Conservation (phyloP, 306 rosid genomes). For the Glycine soja region DNA sequence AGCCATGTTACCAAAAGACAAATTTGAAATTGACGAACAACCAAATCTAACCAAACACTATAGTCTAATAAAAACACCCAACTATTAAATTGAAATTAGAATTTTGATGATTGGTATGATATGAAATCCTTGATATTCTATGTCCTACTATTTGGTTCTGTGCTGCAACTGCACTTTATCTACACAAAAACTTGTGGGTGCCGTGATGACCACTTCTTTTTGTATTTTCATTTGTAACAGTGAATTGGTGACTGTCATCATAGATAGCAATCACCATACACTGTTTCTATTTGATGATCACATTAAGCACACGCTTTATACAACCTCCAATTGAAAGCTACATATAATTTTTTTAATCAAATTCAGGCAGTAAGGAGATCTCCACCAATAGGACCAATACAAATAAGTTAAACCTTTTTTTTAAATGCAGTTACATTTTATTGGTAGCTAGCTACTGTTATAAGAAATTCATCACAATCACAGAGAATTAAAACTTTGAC, state of each 20-base stretch:
- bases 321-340: conserved; percentile 46
- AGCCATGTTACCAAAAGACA: no score
- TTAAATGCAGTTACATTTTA: no score
- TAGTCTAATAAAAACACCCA: background rate
- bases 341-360: background rate
- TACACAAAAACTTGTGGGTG: conserved; percentile 18
- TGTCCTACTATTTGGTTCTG: background rate
- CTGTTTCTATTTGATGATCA: conserved; percentile 49
- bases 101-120: no score
- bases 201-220: background rate
- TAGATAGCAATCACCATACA: conserved; percentile 51
- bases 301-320: conserved; percentile 46
- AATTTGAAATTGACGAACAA: no score
- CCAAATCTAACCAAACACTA: no score
- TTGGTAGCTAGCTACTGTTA: background rate
- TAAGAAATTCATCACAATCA: background rate
- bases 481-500: background rate
- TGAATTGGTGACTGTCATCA: conserved; percentile 54
- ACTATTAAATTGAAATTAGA: conserved; percentile 1
- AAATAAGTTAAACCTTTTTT: background rate
- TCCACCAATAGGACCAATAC: conserved; percentile 28
- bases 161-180: background rate
- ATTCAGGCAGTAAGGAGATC: background rate
- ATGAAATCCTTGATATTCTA: background rate
- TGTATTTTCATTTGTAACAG: conserved; percentile 33